Evolutionary conservation across 164 flowering plant genomes (phyloP), one percentile per base, ranked within the genome.

Genomic region (Umbellularia californica): DNA sequence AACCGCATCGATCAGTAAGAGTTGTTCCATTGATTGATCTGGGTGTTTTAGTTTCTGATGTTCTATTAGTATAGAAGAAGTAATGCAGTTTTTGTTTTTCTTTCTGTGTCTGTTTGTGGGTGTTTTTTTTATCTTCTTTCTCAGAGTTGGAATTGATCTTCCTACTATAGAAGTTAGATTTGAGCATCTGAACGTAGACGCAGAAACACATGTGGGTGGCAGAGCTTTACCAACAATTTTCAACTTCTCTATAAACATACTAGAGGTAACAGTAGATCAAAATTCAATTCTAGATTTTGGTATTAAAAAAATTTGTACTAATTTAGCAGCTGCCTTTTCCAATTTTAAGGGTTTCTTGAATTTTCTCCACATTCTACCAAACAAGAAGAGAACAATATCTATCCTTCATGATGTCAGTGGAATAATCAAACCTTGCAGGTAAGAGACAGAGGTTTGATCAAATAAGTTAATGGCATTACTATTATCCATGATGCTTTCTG

Each of bases 361-460:
- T 69, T 24, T 0, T 66, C 75, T 89, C 15, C 85, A 76, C 70
- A 12, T 91, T 20, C 80, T 88, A 68, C 83, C 88, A 0, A 88
- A 75, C 68, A 78, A 80, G 65, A 89, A 87, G 84, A 84, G 78
- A 62, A 80, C 76, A 0, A 13, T 87, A 15, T 77, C 83, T 2
- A 88, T 92, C 70, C 95, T 92, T 66, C 81, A 80, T 9, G 89
- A 89, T 82, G 88, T 89, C 24, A 90, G 89, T 71, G 97, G 94
- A 58, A 79, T 85, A 55, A 76, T 92, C 80, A 92, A 88, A 81
- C 94, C 97, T 50, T 19, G 82, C 71, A 85, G 93, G 93, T 88
- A 28, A 79, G 72, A 65, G 69, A 14, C 2, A 14, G 12, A 68
- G 15, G 30, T 35, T n/a, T 11, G 50, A 66, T 33, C 14, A 17